These are phyloP conservation scores for Hortaea werneckii DNA, from an alignment of 2,329 filamentous ascomycete species.

Conservation along the genomic window DNA sequence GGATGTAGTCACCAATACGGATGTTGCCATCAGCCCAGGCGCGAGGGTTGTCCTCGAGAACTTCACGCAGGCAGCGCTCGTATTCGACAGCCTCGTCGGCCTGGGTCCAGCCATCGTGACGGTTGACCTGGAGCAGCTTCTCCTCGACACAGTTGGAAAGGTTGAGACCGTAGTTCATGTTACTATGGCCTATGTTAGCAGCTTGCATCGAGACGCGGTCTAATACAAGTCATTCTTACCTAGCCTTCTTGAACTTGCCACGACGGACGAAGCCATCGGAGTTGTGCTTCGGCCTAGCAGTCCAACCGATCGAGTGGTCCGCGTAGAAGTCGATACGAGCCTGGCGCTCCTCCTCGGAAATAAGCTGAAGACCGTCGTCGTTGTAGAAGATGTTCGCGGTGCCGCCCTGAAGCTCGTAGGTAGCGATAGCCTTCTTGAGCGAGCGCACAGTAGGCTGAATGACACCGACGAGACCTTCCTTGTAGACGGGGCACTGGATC, in stretches of 20 bases:
- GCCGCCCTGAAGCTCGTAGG: constrained; percentile 68
- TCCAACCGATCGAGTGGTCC: constrained; percentile 42
- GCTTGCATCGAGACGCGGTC: neutral
- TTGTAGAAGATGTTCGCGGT: constrained; percentile 70
- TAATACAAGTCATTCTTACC: neutral
- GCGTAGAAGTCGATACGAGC: constrained; percentile 39
- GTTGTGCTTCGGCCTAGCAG: constrained; percentile 41
- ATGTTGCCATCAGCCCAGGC: constrained; percentile 53
- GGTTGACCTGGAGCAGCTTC: constrained; percentile 36
- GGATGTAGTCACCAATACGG: constrained; percentile 52
- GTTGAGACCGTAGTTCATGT: constrained; percentile 63
- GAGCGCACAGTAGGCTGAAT: constrained; percentile 69
- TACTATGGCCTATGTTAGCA: constrained; percentile 22
- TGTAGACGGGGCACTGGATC: constrained; percentile 81
- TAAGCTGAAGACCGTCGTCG: constrained; percentile 62
- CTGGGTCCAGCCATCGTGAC: constrained; percentile 27
- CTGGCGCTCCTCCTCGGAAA: constrained; percentile 39
- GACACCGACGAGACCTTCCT: constrained; percentile 66
- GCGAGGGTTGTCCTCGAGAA: constrained; percentile 43
- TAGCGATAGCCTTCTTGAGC: constrained; percentile 66
- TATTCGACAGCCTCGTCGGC: constrained; percentile 38
- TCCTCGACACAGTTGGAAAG: constrained; percentile 54
- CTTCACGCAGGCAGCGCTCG: constrained; percentile 38
- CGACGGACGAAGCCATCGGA: constrained; percentile 43
- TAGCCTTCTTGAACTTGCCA: constrained; percentile 58